phyloP scores from a whole-genome alignment of 768 basidiomycete genomes.

The Cyclocybe cylindracea region DNA sequence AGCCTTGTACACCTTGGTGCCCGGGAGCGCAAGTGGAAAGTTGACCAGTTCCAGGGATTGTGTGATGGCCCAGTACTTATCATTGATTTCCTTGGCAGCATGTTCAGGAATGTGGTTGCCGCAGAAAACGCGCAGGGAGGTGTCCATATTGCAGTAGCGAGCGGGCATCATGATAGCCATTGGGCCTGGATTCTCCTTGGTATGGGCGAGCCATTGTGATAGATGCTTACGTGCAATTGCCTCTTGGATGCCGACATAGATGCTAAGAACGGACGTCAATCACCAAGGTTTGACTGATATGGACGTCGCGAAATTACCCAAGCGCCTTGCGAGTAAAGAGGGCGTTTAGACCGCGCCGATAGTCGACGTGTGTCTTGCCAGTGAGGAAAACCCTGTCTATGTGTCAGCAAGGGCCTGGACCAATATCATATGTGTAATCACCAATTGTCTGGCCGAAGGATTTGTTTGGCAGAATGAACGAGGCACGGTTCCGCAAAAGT shows the following conservation, averaged over 20 bases:
- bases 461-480: conserved; percentile 85
- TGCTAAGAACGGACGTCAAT: conserved; percentile 40
- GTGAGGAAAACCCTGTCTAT: conserved; percentile 89
- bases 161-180: conserved; percentile 86
- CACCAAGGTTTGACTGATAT: background rate
- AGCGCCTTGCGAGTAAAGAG: conserved; percentile 96
- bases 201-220: conserved; percentile 65
- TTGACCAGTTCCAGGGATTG: conserved; percentile 96
- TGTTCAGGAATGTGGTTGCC: conserved; percentile 85
- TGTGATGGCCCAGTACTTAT: conserved; percentile 97
- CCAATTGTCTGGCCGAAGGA: conserved; percentile 90
- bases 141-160: conserved; percentile 95
- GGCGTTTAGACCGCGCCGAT: conserved; percentile 85
- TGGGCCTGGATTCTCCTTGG: conserved; percentile 47
- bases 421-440: conserved; percentile 26
- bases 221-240: conserved; percentile 77
- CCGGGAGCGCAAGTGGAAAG: conserved; percentile 93
- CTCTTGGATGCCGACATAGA: conserved; percentile 87
- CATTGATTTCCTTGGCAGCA: conserved; percentile 78
- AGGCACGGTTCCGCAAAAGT: conserved; percentile 91
- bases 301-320: conserved; percentile 50
- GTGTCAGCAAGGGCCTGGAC: conserved; percentile 1
- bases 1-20: conserved; percentile 95
- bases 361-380: conserved; percentile 91
- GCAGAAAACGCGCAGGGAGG: conserved; percentile 94